Percentiles rank a stretch among this genome's conserved stretches.
phyloP scores from a whole-genome alignment of 768 basidiomycete genomes.

The Tulasnella sp. region DNA sequence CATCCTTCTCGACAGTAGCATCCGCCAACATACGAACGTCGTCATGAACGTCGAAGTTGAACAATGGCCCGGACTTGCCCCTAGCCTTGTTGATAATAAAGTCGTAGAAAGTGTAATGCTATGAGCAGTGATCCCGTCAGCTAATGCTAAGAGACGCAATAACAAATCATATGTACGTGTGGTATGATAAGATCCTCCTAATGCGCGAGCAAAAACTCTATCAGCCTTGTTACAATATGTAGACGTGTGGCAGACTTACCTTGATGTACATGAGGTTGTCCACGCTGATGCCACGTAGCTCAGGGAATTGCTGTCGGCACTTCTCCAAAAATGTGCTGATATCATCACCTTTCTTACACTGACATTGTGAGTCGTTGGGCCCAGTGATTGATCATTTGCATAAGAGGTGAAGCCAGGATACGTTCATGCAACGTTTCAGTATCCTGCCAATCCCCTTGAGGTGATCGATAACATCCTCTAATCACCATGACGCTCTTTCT shows the following conservation, averaged over 20 bases:
- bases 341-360: slow-evolving; percentile 97
- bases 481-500: slow-evolving; percentile 80
- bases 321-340: slow-evolving; percentile 83
- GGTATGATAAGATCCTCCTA: slow-evolving; percentile 98
- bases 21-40: slow-evolving; percentile 91
- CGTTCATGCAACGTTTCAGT: neutral
- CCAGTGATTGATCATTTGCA: neutral
- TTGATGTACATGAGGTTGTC: slow-evolving; percentile 99
- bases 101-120: slow-evolving; percentile 98
- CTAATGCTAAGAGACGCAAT: neutral
- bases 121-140: neutral
- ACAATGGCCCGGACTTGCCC: slow-evolving; percentile 94
- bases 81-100: slow-evolving; percentile 98
- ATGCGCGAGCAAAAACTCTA: neutral
- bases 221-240: too few species aligned
- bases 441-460: neutral
- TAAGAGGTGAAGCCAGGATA: neutral
- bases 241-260: slow-evolving; percentile 32
- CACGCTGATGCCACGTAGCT: slow-evolving; percentile 76
- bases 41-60: slow-evolving; percentile 98
- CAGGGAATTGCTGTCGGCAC: slow-evolving; percentile 85
- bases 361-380: slow-evolving; percentile 13
- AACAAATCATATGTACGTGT: slow-evolving; percentile 45
- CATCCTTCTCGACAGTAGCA: slow-evolving; percentile 94
- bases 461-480: slow-evolving; percentile 16